Base-by-base conservation (phyloP, 257 asterid species). In the Eucommia ulmoides region DNA sequence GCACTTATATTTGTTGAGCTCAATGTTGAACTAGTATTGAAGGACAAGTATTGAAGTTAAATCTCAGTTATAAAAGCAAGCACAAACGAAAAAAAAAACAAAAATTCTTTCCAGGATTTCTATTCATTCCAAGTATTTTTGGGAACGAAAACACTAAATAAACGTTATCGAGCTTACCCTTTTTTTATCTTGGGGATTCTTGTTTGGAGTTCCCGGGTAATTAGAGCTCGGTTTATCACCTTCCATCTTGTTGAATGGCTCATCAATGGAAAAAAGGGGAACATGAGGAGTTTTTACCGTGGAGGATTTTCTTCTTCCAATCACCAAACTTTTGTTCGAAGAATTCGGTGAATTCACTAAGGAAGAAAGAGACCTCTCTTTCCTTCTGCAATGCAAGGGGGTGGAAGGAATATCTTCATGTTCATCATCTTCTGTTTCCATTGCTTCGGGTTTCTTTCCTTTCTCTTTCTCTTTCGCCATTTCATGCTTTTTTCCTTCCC, bases 291-390 rank as follows among this genome's bases (percentile, higher is more conserved):
- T 8, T n/a, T 49, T 61, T 48, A 51, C 41, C 20, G 33, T 15
- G 2, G 20, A 20, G 15, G 19, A 26, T 24, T 19, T 51, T 38
- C 72, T 60, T 51, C 33, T 19, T 35, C 33, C 48, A 11, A 8
- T n/a, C 17, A 7, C 1, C 9, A 19, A 21, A 1, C 33, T 4
- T 1, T 18, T 41, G 33, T 17, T 47, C 0, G 20, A 16, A 5
- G 7, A 22, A 19, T 18, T 22, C 25, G 23, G 44, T 20, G 20
- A 19, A 23, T 24, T 19, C 18, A 50, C 52, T 5, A 60, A n/a
- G 22, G 67, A 54, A 50, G 66, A 54, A 8, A 53, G 26, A 1
- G 58, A 49, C 38, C 48, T 65, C 54, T 65, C 45, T 35, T 59
- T 65, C 33, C 58, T 58, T 22, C 26, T 20, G 20, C 19, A 1